phyloP scores from a whole-genome alignment of 2,329 filamentous ascomycete genomes.

The Colletotrichum aenigma region DNA sequence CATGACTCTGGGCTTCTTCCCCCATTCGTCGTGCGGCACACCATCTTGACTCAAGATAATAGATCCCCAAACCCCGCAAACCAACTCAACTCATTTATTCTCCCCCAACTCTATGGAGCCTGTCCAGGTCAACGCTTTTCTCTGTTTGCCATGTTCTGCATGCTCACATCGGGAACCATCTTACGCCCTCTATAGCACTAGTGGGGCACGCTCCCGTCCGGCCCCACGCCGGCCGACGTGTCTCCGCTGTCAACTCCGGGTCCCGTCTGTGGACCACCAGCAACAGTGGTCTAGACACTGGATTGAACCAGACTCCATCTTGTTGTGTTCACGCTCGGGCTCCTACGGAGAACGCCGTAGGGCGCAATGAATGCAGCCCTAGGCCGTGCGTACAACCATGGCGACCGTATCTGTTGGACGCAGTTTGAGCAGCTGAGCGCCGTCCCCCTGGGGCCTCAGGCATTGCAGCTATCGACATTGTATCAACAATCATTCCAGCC shows the following conservation, averaged over 20 bases:
- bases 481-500: not conserved
- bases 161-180: not conserved
- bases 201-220: not conserved
- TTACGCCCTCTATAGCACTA: not conserved
- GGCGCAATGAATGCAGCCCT: not conserved
- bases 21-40: not conserved
- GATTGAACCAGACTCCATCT: not conserved
- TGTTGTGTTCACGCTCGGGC: not conserved
- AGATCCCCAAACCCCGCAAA: not conserved
- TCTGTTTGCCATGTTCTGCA: not conserved
- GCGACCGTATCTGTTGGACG: not conserved
- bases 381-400: not conserved
- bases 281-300: not conserved
- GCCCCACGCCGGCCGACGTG: not conserved
- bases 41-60: not conserved
- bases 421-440: not conserved
- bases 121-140: not conserved
- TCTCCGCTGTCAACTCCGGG: slow-evolving; percentile 3
- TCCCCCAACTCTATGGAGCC: not conserved
- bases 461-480: not conserved
- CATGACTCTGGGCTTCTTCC: not conserved
- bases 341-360: not conserved
- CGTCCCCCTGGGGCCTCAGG: not conserved
- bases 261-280: not conserved
- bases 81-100: not conserved